A percentile compares a stretch with the other conserved stretches of the same genome.
Conservation (phyloP, 768 basidiomycete genomes). For the Hirschioporus abietinus region DNA sequence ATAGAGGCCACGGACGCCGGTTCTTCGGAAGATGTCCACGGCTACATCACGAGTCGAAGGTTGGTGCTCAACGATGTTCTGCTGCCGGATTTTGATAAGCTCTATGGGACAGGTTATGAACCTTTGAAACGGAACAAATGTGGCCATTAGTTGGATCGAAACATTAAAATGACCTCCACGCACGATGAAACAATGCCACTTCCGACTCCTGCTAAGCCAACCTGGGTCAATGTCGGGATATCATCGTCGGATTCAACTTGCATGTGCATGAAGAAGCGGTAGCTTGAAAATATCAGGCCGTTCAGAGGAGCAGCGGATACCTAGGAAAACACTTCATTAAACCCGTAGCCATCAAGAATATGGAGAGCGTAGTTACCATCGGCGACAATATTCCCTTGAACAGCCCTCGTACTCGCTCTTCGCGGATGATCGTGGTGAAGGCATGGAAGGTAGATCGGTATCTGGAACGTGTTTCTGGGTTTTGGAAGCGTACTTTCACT, state of each 20-base stretch:
- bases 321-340: slow-evolving; percentile 31
- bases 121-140: slow-evolving; percentile 28
- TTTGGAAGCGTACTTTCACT: slow-evolving; percentile 84
- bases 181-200: slow-evolving; percentile 79
- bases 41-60: slow-evolving; percentile 48
- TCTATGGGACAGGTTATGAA: slow-evolving; percentile 80
- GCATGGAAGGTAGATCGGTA: slow-evolving; percentile 66
- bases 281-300: slow-evolving; percentile 81
- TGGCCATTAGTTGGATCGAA: not conserved
- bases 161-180: slow-evolving; percentile 24
- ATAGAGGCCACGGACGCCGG: slow-evolving; percentile 66
- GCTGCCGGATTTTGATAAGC: slow-evolving; percentile 83
- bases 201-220: slow-evolving; percentile 72
- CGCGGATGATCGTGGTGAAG: slow-evolving; percentile 58
- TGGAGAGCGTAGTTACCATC: slow-evolving; percentile 43
- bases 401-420: slow-evolving; percentile 63
- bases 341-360: not conserved
- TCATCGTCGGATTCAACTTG: slow-evolving; percentile 45
- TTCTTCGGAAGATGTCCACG: slow-evolving; percentile 43
- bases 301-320: slow-evolving; percentile 70
- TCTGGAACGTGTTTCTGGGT: slow-evolving; percentile 45
- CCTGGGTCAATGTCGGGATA: slow-evolving; percentile 63
- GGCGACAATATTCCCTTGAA: slow-evolving; percentile 80
- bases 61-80: slow-evolving; percentile 38
- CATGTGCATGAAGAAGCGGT: slow-evolving; percentile 69